These are phyloP conservation scores for Salix suchowensis DNA, from an alignment of 345 rosid genomes.

Conservation along the genomic window DNA sequence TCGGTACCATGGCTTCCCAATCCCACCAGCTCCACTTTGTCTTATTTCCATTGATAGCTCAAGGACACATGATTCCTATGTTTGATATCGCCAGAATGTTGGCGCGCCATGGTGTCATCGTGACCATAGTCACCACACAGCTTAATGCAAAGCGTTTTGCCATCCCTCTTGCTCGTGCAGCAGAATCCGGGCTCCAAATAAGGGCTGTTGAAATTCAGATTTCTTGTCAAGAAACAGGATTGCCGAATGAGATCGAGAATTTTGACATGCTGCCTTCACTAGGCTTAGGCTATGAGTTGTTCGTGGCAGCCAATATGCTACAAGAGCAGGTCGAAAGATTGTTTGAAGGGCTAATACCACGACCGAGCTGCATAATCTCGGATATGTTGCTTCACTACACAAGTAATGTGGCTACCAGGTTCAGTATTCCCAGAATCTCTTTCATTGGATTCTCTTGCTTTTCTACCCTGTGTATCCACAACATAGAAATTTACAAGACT, in stretches of 20 bases:
- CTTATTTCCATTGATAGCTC: conserved; percentile 14
- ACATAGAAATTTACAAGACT: neutral
- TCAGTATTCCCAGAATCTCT: conserved; percentile 22
- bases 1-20: conserved; percentile 1
- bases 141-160: conserved; percentile 21
- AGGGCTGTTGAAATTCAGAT: neutral
- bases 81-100: conserved; percentile 19
- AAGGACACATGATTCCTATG: conserved; percentile 26
- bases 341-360: conserved; percentile 12
- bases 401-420: conserved; percentile 8
- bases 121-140: conserved; percentile 30
- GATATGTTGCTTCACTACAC: conserved; percentile 30
- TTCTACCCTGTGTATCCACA: neutral
- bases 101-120: conserved; percentile 2
- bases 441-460: conserved; percentile 24
- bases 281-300: conserved; percentile 7
- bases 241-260: conserved; percentile 16
- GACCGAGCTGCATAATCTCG: conserved; percentile 33
- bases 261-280: conserved; percentile 12
- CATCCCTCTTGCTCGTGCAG: conserved; percentile 13
- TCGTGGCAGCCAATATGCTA: conserved; percentile 4
- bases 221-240: conserved; percentile 9
- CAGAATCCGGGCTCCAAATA: conserved; percentile 18
- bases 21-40: neutral
- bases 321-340: conserved; percentile 15